These are phyloP conservation scores for Castanea mollissima DNA, from an alignment of 306 rosid genomes.

Conservation along the genomic window DNA sequence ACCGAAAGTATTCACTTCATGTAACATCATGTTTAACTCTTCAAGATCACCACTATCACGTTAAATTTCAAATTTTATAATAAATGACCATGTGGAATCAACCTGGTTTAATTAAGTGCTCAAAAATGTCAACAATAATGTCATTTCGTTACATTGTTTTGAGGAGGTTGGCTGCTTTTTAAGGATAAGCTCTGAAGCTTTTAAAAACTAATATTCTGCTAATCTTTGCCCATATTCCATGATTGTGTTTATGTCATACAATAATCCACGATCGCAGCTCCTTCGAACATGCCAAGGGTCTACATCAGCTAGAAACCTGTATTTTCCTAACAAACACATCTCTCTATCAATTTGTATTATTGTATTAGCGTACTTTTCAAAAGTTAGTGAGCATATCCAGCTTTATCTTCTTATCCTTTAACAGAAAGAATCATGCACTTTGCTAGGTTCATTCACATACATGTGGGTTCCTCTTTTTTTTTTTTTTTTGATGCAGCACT, in stretches of 20 bases:
- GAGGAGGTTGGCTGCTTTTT: not conserved
- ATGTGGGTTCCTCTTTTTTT: not conserved
- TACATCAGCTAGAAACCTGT: not conserved
- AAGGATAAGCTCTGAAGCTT: not conserved
- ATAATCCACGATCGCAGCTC: not conserved
- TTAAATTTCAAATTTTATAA: not conserved
- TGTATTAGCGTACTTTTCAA: constrained; percentile 3
- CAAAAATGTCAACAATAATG: not conserved
- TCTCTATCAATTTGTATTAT: not conserved
- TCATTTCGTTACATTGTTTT: not conserved
- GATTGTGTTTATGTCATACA: constrained; percentile 35
- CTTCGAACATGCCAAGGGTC: constrained; percentile 7
- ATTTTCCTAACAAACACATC: not conserved
- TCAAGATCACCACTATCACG: not conserved
- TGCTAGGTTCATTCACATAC: constrained; percentile 23
- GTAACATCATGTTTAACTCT: not conserved
- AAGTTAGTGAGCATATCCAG: constrained; percentile 33
- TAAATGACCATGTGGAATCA: not conserved
- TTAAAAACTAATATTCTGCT: not conserved
- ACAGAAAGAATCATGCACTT: constrained; percentile 24
- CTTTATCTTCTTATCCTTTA: constrained; percentile 43
- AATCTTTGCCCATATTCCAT: constrained; percentile 19
- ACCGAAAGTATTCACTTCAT: not conserved
- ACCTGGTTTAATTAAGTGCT: not conserved
- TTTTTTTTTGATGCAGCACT: no score